phyloP scores from a whole-genome alignment of 176 grass and related monocot species.

The Saccharum spontaneum region DNA sequence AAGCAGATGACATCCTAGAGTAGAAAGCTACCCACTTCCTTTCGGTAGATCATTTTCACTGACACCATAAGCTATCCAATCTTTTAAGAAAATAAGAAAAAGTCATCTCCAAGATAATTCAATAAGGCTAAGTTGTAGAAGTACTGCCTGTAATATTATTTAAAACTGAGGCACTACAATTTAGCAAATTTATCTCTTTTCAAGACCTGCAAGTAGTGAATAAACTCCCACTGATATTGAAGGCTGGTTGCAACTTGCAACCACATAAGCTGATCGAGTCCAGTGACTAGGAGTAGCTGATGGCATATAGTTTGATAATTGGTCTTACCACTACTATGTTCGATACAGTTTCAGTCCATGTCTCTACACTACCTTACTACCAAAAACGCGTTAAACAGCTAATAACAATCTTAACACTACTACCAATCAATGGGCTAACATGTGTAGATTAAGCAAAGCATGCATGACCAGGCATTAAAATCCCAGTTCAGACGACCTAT shows the following conservation, averaged over 20 bases:
- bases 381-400: conserved; percentile 11
- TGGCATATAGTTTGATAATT: conserved; percentile 1
- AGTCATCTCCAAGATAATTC: not conserved
- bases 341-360: not conserved
- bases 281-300: not conserved
- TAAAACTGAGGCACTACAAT: not conserved
- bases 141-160: not conserved
- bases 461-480: conserved; percentile 10
- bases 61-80: not conserved
- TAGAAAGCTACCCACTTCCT: conserved; percentile 6
- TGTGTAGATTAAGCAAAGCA: conserved; percentile 1
- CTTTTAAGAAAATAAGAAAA: not conserved
- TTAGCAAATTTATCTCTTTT: not conserved
- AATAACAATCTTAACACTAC: conserved; percentile 8
- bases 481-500: conserved; percentile 38
- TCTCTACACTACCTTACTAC: not conserved
- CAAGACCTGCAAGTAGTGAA: not conserved
- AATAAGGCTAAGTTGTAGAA: not conserved
- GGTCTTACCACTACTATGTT: not conserved
- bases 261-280: not conserved
- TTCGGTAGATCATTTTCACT: not conserved
- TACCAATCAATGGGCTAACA: conserved; percentile 5
- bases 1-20: conserved; percentile 23
- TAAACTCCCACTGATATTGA: not conserved
- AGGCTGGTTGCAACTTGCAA: conserved; percentile 6